Base-by-base conservation (phyloP, 495 filamentous ascomycete species). In the Talaromyces wortmannii region DNA sequence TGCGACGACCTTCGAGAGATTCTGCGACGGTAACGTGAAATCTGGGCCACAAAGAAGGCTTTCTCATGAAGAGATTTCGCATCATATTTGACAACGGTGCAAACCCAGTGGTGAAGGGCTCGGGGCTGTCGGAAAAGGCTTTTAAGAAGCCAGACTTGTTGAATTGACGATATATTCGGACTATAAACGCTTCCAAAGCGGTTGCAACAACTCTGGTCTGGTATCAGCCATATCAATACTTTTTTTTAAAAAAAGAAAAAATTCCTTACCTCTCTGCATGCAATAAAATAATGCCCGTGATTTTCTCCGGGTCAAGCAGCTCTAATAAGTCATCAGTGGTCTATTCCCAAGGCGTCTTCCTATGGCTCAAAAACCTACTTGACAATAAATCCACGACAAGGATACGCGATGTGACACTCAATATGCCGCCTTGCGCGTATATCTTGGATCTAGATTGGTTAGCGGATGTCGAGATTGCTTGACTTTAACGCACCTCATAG, bases 331-430 rank as follows among this genome's bases (percentile, higher is more conserved):
- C 40, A 55, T 74, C 36, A 69, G 65, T 51, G 30, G 48, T 16
- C 36, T 45, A 23, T 23, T 23, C 23, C 23, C 23, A 23, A 23
- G 23, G 4, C 23, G 23, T 23, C 23, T 1, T 4, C 4, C 23
- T 23, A 23, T 7, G 7, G 8, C 12, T 32, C 23, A 33, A 45
- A 43, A 12, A 49, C 70, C 42, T 79, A 79, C 81, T 82, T 31
- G 90, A 94, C 56, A 98, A 68, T 52, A 97, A 76, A 72, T 98
- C 94, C 23, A 96, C 90, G 8, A 97, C 88, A 53, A 98, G 70
- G 58, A 98, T 98, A 60, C 92, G 88, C 40, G 90, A 96, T 31
- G 94, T 98, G 62, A 97, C 87, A 78, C 92, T 96, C 72, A 96
- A 89, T 66, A 97, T 88, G 51, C 94, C 94, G 29, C 94, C 94